Conservation (phyloP, 345 rosid species). For the Eucalyptus erythrocorys region DNA sequence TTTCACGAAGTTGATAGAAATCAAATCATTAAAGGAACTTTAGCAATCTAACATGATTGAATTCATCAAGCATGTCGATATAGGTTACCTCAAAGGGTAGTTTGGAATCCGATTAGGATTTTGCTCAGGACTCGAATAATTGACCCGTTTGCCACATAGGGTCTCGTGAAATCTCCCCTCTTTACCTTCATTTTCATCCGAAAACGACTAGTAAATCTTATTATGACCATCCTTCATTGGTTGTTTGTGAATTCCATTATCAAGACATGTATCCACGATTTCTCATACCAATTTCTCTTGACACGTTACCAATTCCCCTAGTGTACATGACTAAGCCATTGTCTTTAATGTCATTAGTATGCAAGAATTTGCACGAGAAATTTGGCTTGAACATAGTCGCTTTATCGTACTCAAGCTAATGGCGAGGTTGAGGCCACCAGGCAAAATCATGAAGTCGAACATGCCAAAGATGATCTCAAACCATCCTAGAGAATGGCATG, state of each 20-base stretch:
- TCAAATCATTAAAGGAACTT: not conserved
- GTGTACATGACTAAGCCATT: not conserved
- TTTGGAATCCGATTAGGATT: not conserved
- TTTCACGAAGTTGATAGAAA: not conserved
- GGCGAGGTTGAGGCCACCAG: not conserved
- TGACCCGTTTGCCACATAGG: accelerated
- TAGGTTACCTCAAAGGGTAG: not conserved
- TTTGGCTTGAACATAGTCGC: not conserved
- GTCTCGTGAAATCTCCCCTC: not conserved
- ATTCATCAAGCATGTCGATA: not conserved
- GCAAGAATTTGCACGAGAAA: not conserved
- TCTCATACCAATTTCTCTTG: not conserved
- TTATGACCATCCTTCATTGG: not conserved
- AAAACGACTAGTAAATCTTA: not conserved
- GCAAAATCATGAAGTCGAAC: not conserved
- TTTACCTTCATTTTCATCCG: not conserved
- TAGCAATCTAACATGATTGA: not conserved
- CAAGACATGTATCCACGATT: not conserved
- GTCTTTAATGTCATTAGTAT: not conserved
- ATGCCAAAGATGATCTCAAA: not conserved
- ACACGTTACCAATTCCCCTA: not conserved
- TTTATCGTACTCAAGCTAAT: not conserved
- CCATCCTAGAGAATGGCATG: not conserved
- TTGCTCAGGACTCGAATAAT: accelerated
- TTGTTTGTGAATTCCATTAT: not conserved